Evolutionary conservation across 2,329 filamentous ascomycete genomes (phyloP).

Genomic region (Talaromyces amestolkiae): DNA sequence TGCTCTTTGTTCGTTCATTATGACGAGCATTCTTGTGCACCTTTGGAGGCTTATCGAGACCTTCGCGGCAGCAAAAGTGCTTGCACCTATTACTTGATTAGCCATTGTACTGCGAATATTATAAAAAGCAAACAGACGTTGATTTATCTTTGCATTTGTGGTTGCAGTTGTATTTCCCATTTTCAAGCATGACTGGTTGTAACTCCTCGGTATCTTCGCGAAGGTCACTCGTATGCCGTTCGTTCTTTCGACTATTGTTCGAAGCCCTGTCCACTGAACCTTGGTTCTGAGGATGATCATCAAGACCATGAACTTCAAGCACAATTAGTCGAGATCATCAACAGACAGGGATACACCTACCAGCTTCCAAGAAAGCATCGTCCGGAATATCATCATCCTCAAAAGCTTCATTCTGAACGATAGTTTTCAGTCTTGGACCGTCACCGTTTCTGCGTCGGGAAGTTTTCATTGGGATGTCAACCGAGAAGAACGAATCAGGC

Average conservation of each 20-base stretch:
- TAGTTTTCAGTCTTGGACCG: slow-evolving; percentile 18
- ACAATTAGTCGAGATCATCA: not conserved
- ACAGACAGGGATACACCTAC: slow-evolving; percentile 22
- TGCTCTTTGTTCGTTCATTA: slow-evolving; percentile 32
- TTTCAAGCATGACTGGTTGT: slow-evolving; percentile 57
- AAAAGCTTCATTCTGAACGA: slow-evolving; percentile 47
- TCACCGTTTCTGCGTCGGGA: slow-evolving; percentile 24
- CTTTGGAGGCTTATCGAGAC: slow-evolving; percentile 63
- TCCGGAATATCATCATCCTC: slow-evolving; percentile 55
- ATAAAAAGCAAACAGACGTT: slow-evolving; percentile 28
- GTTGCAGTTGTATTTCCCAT: slow-evolving; percentile 72
- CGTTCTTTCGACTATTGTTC: not conserved
- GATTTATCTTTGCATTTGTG: slow-evolving; percentile 65
- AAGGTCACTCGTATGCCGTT: not conserved
- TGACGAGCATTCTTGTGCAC: slow-evolving; percentile 25
- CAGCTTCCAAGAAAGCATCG: slow-evolving; percentile 49
- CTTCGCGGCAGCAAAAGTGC: slow-evolving; percentile 70
- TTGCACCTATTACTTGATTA: slow-evolving; percentile 53
- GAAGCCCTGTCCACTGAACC: not conserved
- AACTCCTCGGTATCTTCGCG: slow-evolving; percentile 18
- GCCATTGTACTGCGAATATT: not conserved
- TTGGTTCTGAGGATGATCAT: not conserved
- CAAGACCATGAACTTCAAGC: not conserved
- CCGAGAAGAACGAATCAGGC: slow-evolving; percentile 45
- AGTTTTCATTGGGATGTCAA: slow-evolving; percentile 21